A percentile compares a stretch with the other conserved stretches of the same genome.
These are phyloP conservation scores for Hypholoma sublateritium DNA, from an alignment of 768 basidiomycete species.

Conservation along the genomic window DNA sequence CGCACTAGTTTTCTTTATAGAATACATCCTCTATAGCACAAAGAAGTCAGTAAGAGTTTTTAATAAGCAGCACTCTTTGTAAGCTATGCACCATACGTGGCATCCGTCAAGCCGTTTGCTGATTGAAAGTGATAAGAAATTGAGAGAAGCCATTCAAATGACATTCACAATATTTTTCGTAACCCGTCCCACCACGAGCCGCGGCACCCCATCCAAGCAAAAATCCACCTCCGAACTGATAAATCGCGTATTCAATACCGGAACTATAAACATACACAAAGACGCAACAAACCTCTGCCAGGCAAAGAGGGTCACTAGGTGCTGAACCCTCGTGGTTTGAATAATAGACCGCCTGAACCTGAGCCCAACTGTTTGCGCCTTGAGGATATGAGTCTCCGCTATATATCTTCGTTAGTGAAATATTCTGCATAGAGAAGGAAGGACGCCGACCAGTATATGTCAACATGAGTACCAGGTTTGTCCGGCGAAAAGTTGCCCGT, in stretches of 20 bases:
- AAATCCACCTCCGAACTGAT: conserved; percentile 50
- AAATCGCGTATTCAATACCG: background rate
- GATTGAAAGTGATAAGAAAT: background rate
- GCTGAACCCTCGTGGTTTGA: conserved; percentile 43
- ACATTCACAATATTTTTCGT: conserved; percentile 47
- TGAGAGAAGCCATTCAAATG: background rate
- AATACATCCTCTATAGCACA: conserved; percentile 44
- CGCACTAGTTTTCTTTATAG: conserved; percentile 53
- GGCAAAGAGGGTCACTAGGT: conserved; percentile 47
- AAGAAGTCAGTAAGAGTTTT: background rate
- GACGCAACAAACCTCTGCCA: conserved; percentile 39
- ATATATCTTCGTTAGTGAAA: background rate
- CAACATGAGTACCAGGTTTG: conserved; percentile 40
- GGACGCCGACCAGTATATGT: conserved; percentile 46
- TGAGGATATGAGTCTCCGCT: conserved; percentile 56
- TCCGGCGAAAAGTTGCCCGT: conserved; percentile 53
- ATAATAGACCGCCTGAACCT: conserved; percentile 49
- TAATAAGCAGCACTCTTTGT: background rate
- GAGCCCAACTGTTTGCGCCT: conserved; percentile 45
- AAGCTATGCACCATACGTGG: conserved; percentile 35
- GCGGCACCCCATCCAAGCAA: conserved; percentile 43
- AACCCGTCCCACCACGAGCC: conserved; percentile 46
- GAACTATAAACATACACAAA: background rate
- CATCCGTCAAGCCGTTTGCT: conserved; percentile 42
- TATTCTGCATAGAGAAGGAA: background rate